Evolutionary conservation across 345 rosid species (phyloP), one percentile per base, ranked within the genome.

Genomic region (Hypericum perforatum): DNA sequence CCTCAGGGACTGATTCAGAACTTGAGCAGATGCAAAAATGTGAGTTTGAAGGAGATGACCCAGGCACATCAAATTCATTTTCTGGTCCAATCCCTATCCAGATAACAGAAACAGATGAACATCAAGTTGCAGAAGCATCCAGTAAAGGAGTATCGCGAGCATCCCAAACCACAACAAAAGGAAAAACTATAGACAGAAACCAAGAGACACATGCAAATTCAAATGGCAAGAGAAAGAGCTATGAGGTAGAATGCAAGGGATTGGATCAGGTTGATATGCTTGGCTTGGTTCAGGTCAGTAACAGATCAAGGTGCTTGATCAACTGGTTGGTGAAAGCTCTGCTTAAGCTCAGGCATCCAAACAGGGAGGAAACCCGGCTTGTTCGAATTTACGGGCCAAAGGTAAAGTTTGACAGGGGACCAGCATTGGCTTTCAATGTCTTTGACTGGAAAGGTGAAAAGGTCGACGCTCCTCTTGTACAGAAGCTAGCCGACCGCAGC

Each of bases 251-350:
- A 65, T 87, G 81, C 67, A 56, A 62, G 59, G 81, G 96, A 11
- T 37, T 91, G 57, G 92, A 87, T 59, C 92, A 87, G 45, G 89
- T 85, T 51, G 86, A 91, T 62, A 75, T 80, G 15, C 64, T 85
- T 56, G 89, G 92, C 36, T 65, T 82, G 54, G 82, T 65, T 7
- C 66, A 64, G 64, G 72, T 86, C 36, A 79, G 76, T 50, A 79
- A 70, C 58, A 84, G 98, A 67, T 69, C 77, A 64, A 80, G 98
- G 69, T 90, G 82, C 69, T 78, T 90, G 62, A 78, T 86, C 53
- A 90, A 90, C 56, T 86, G 98, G 98, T 72, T 90, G 38, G 96
- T 84, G 45, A 81, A 64, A 60, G 94, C 97, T 45, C 63, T 86
- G 56, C 60, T 65, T 60, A 90, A 90, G 74, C 94, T 90, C 43